These are phyloP conservation scores for Buxus sempervirens DNA, from an alignment of 164 flowering plant species.

Conservation along the genomic window DNA sequence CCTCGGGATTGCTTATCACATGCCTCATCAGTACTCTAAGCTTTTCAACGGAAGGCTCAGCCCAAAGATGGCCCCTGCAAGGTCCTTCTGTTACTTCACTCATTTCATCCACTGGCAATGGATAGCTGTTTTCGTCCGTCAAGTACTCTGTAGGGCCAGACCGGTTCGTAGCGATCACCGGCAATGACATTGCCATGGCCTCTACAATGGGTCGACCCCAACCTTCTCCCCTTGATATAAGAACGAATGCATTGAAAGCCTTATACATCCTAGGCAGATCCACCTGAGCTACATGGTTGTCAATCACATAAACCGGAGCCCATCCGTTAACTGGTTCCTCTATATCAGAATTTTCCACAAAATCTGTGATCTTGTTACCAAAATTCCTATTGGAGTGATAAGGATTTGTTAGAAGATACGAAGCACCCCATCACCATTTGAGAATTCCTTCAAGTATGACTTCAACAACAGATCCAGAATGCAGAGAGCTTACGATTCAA, in stretches of 20 bases:
- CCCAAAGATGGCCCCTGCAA: slow-evolving; percentile 74
- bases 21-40: slow-evolving; percentile 7
- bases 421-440: slow-evolving; percentile 39
- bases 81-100: slow-evolving; percentile 72
- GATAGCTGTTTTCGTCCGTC: slow-evolving; percentile 63
- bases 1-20: slow-evolving; percentile 45
- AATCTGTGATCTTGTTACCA: slow-evolving; percentile 49
- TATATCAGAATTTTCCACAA: slow-evolving; percentile 38
- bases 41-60: slow-evolving; percentile 46
- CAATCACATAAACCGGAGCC: slow-evolving; percentile 40
- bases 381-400: slow-evolving; percentile 58
- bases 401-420: slow-evolving; percentile 61
- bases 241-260: slow-evolving; percentile 30
- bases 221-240: too few relatives aligned
- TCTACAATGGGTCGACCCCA: slow-evolving; percentile 49
- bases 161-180: slow-evolving; percentile 79
- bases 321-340: too few relatives aligned
- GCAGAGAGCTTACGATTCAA: slow-evolving; percentile 10
- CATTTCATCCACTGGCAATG: slow-evolving; percentile 56
- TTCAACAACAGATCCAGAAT: slow-evolving; percentile 58
- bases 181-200: slow-evolving; percentile 81
- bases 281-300: slow-evolving; percentile 7
- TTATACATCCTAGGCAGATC: slow-evolving; percentile 51
- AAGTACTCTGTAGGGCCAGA: slow-evolving; percentile 30
- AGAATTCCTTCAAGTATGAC: slow-evolving; percentile 65